Evolutionary conservation across 2,329 filamentous ascomycete species (phyloP), one percentile per base, ranked within the genome.

Genomic region (Ceratocystis alfenasii): DNA sequence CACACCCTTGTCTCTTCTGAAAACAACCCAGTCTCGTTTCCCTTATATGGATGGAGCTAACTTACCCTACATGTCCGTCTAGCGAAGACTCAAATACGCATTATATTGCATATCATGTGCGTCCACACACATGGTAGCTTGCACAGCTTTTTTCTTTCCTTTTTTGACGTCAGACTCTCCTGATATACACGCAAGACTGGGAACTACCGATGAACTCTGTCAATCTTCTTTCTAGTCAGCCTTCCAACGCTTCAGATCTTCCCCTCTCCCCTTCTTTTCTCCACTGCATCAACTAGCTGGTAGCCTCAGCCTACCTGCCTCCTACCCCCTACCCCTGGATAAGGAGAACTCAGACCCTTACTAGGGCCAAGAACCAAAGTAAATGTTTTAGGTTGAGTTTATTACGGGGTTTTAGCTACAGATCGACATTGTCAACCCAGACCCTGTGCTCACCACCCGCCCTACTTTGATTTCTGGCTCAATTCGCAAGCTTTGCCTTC

Each of bases 281-380:
- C 20, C 36, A 41, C 36, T 12, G 36, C 36, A 41, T 41, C 36
- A 41, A 41, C 36, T 25, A 53, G 22, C 48, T 25, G 28, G 22
- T 10, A 25, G 48, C 10, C 48, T 53, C 20, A 53, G 48, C 17
- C 48, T 28, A 22, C 48, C 48, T 12, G 10, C 48, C n/a, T 20
- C 48, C 20, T 22, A 10, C 46, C n/a, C 15, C 50, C 50, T n/a
- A 50, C 50, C 55, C 55, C 17, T 30, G 55, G 17, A 59, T 33
- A 59, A 36, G 55, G 55, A 63, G 62, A 62, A 62, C 41, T 12
- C 61, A 50, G n/a, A 50, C 45, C 61, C 53, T n/a, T 30, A 57
- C 25, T 6, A 17, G 25, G 25, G 15, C 25, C 20, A 53, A 17
- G 48, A 25, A 8, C 22, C 22, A 28, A 25, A 28, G 22, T n/a